Evolutionary conservation across 202 grass and related monocot genomes (phyloP), one percentile per base, ranked within the genome.

Genomic region (Setaria viridis): DNA sequence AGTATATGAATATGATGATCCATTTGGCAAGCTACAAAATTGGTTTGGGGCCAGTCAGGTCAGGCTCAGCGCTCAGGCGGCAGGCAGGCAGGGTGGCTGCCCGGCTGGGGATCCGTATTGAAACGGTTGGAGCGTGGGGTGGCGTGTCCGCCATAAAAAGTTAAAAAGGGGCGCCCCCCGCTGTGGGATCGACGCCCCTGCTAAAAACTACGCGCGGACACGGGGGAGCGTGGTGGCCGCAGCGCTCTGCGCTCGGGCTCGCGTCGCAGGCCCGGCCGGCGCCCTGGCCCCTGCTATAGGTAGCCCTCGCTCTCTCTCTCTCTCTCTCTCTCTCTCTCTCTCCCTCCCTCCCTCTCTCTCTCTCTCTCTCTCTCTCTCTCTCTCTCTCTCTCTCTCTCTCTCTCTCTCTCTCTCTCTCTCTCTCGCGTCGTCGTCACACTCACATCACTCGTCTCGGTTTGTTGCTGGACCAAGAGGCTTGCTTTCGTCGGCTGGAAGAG

Each of bases 181-280:
- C 79, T 90, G 78, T 92, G 90, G 82, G 90, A 92, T 95, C 47
- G 93, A 83, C 83, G 90, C 89, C 77, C 25, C 62, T 69, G 34
- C 16, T 55, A 5, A 41, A 78, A 73, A 84, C 67, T 92, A 85
- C 85, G 84, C 39, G 39, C 39, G 39, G 39, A 2, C 54, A 4
- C n/a, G 9, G 80, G 81, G 19, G 51, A 87, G 90, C 85, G 82
- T 86, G 90, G 80, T 72, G 60, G 80, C 76, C 21, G 21, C 39
- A 13, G 42, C 49, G 2, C 25, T 25, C 25, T 25, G 6, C 17
- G 5, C 51, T 54, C 51, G 15, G 14, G 42, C 78, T 0, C 45
- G 16, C 43, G 62, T 56, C 80, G 72, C 83, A 74, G 71, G 11
- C 34, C 34, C 7, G 35, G 17, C 67, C 57, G 56, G 16, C 43